A percentile compares a stretch with the other conserved stretches of the same genome.
These are phyloP conservation scores for Calonectria pseudoreteaudii DNA, from an alignment of 2,329 filamentous ascomycete genomes.

Conservation along the genomic window DNA sequence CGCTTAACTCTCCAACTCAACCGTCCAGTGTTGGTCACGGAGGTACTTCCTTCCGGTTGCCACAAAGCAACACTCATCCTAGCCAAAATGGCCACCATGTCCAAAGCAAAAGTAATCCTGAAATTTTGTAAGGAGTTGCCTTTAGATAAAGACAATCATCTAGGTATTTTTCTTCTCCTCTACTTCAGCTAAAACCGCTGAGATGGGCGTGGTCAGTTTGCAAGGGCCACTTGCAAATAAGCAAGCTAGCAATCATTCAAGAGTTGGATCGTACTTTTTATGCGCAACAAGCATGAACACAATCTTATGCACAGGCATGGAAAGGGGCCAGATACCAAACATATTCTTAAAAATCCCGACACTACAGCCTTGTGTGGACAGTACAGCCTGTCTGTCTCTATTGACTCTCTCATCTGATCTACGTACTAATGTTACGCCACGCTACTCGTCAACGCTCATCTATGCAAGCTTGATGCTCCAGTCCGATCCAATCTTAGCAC, in stretches of 20 bases:
- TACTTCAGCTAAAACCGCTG: not conserved
- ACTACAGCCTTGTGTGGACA: conserved; percentile 20
- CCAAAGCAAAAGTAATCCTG: not conserved
- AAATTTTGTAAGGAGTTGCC: not conserved
- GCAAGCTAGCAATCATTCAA: not conserved
- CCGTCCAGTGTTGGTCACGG: not conserved
- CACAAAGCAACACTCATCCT: no score
- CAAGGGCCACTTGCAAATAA: not conserved
- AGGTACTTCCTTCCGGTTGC: no score
- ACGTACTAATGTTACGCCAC: conserved; percentile 23
- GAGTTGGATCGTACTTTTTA: not conserved
- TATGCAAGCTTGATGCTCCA: conserved; percentile 59
- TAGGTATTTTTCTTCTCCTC: not conserved
- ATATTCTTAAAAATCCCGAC: not conserved
- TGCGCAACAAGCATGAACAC: not conserved
- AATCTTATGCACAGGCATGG: not conserved
- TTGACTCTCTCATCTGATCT: conserved; percentile 35
- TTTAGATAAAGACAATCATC: not conserved
- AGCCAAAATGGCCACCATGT: not conserved
- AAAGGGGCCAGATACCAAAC: not conserved
- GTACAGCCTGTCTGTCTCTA: conserved; percentile 18
- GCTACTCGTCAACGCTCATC: conserved; percentile 10
- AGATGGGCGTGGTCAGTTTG: not conserved
- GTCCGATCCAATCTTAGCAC: conserved; percentile 64
- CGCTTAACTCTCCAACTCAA: not conserved